Evolutionary conservation across 2,329 filamentous ascomycete genomes (phyloP), one percentile per base, ranked within the genome.

Genomic region (Colletotrichum sp.): DNA sequence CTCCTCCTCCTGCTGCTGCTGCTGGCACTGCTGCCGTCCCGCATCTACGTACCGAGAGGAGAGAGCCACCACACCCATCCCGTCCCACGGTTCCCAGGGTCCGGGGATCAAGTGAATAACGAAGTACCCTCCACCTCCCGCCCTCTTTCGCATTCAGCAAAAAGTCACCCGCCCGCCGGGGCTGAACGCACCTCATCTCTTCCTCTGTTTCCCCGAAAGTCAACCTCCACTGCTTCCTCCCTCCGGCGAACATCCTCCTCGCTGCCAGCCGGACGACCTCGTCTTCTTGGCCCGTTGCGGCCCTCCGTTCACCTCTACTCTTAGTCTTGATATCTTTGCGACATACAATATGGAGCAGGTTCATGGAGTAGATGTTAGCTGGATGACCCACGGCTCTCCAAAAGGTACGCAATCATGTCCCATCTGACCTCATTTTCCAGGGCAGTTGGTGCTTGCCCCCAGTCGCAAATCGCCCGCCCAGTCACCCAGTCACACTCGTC

Each of bases 291-390:
- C 74, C 74, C 58, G 7, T 62, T 36, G 74, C 64, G 70, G 74
- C 64, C 65, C 62, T 52, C 39, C 34, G 39, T 65, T 32, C 34
- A 16, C 39, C 10, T 55, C 64, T 32, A 55, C 34, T 30, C 34
- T 36, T 39, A n/a, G 25, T 61, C 28, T 56, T 36, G 39, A 32
- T 28, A 64, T 64, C 48, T 58, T 48, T 68, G 70, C 74, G 82
- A 70, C 79, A 79, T 79, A 79, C 82, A 87, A 79, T 77, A 96
- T 96, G 95, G 95, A 96, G 86, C 93, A 94, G 80, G 91, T 95
- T 78, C 93, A 95, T 84, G 93, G 93, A 79, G 91, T 97, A 81
- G 95, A 98, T 86, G 95, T 97, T 82, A 96, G 94, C 85, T 98
- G 95, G 95, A 94, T 97, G 88, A 90, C 90, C 80, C 94, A 97